Evolutionary conservation across 164 flowering plant genomes (phyloP).

Genomic region (Nymphaea colorata): DNA sequence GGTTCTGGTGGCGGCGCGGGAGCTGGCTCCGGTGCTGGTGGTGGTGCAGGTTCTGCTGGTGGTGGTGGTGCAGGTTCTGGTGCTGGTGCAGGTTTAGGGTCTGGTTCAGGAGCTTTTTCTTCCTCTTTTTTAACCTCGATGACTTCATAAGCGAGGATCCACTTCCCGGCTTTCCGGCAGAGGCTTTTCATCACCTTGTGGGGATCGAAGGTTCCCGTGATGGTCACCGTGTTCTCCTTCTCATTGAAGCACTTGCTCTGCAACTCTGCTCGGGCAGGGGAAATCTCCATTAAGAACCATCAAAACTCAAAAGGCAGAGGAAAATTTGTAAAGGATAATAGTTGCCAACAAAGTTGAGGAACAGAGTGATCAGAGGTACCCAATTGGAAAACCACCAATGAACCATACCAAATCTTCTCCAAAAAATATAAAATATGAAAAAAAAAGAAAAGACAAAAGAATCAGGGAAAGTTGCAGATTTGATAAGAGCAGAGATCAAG

Average conservation of each 20-base stretch:
- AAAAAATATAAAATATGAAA: too few species aligned
- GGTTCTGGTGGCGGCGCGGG: background rate
- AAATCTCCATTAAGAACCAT: too few species aligned
- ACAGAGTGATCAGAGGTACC: background rate
- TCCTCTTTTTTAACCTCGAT: slow-evolving; percentile 1
- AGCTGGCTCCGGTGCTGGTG: background rate
- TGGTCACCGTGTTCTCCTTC: slow-evolving; percentile 8
- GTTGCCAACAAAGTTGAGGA: background rate
- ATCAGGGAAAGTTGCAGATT: too few species aligned
- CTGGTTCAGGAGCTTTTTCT: background rate
- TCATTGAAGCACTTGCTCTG: slow-evolving; percentile 4
- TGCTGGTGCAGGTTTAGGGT: background rate
- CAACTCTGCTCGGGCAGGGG: slow-evolving; percentile 4
- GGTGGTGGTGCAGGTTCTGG: slow-evolving; percentile 2
- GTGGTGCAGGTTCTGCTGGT: background rate
- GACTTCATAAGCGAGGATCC: slow-evolving; percentile 1
- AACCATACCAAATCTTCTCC: background rate
- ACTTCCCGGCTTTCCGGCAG: slow-evolving; percentile 9
- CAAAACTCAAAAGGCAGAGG: background rate
- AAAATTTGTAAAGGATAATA: background rate
- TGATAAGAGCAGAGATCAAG: too few species aligned
- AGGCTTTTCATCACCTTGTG: slow-evolving; percentile 6
- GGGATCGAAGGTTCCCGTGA: slow-evolving; percentile 11
- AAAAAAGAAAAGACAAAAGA: too few species aligned
- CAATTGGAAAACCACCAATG: background rate